These are phyloP conservation scores for Neurospora crassa DNA, from an alignment of 2,329 filamentous ascomycete species.

Conservation along the genomic window DNA sequence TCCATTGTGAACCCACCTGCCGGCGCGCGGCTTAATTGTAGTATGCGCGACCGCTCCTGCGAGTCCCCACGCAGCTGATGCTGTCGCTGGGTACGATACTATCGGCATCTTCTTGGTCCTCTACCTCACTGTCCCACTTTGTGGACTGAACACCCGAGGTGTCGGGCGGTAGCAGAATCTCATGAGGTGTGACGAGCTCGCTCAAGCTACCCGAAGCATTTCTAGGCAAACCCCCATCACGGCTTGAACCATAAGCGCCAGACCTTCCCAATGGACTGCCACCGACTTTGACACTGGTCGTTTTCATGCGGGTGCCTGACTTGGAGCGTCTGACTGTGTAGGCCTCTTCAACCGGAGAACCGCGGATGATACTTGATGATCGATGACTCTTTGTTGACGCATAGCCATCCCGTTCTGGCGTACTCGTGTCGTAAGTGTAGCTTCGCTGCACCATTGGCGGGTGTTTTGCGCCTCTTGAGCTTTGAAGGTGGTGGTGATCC, in stretches of 20 bases:
- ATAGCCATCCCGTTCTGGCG: slow-evolving; percentile 32
- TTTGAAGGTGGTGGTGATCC: slow-evolving; percentile 18
- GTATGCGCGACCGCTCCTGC: slow-evolving; percentile 22
- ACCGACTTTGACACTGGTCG: slow-evolving; percentile 14
- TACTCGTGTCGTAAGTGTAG: slow-evolving; percentile 21
- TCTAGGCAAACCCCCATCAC: slow-evolving; percentile 13
- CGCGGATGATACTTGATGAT: slow-evolving; percentile 27
- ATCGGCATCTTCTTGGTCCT: slow-evolving; percentile 38
- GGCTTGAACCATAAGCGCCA: slow-evolving; percentile 11
- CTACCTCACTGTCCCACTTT: slow-evolving; percentile 11
- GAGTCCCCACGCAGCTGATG: slow-evolving; percentile 49
- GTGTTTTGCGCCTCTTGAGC: slow-evolving; percentile 22
- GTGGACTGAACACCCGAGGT: neutral
- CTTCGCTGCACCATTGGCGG: slow-evolving; percentile 19
- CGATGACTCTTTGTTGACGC: slow-evolving; percentile 33
- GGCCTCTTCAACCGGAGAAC: slow-evolving; percentile 14
- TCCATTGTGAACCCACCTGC: neutral
- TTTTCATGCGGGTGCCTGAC: slow-evolving; percentile 20
- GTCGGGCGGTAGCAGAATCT: neutral
- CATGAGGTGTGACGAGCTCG: neutral
- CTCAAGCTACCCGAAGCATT: neutral
- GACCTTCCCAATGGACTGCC: slow-evolving; percentile 11
- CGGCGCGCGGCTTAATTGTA: slow-evolving; percentile 8
- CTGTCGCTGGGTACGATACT: slow-evolving; percentile 52
- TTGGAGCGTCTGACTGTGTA: slow-evolving; percentile 24